phyloP scores from a whole-genome alignment of 2,329 filamentous ascomycete species.

The Furcasterigmium sp. region DNA sequence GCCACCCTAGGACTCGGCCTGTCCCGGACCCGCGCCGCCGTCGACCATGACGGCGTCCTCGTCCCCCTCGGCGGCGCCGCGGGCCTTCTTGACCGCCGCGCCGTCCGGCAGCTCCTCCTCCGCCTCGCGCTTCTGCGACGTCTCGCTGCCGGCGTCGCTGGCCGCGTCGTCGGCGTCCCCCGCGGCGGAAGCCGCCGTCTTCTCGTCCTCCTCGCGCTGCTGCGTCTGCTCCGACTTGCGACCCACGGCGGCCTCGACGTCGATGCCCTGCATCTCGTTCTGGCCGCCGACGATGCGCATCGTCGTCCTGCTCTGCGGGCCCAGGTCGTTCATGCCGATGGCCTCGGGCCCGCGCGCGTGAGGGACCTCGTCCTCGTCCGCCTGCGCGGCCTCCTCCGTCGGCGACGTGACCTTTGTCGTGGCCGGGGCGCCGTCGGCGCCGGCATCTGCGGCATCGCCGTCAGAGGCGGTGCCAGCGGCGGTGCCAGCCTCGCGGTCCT shows the following conservation, averaged over 20 bases:
- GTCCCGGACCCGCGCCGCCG: background rate
- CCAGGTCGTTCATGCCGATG: conserved; percentile 82
- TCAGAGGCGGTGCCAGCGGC: conserved; percentile 12
- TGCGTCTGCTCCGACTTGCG: conserved; percentile 34
- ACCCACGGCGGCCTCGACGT: conserved; percentile 57
- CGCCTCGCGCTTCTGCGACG: conserved; percentile 49
- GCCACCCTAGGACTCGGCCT: too few relatives aligned
- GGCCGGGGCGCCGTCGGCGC: conserved; percentile 10
- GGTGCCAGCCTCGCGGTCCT: conserved; percentile 6
- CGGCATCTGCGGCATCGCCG: conserved; percentile 5
- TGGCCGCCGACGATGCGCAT: conserved; percentile 29
- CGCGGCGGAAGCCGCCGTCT: conserved; percentile 9
- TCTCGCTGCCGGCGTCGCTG: conserved; percentile 24
- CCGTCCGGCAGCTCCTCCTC: conserved; percentile 38
- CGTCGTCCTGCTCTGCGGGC: conserved; percentile 55
- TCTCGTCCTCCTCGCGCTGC: conserved; percentile 17
- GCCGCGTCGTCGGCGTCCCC: conserved; percentile 13
- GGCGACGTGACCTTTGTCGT: conserved; percentile 6
- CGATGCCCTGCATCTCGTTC: conserved; percentile 48
- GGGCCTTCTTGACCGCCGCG: conserved; percentile 37
- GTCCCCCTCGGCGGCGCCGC: conserved; percentile 3
- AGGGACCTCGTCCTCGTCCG: conserved; percentile 59
- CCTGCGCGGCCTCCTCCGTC: conserved; percentile 26
- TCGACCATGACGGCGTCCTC: background rate
- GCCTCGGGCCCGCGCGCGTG: conserved; percentile 81